Evolutionary conservation across 176 grass and related monocot species (phyloP).

Genomic region (Aegilops umbellulata): DNA sequence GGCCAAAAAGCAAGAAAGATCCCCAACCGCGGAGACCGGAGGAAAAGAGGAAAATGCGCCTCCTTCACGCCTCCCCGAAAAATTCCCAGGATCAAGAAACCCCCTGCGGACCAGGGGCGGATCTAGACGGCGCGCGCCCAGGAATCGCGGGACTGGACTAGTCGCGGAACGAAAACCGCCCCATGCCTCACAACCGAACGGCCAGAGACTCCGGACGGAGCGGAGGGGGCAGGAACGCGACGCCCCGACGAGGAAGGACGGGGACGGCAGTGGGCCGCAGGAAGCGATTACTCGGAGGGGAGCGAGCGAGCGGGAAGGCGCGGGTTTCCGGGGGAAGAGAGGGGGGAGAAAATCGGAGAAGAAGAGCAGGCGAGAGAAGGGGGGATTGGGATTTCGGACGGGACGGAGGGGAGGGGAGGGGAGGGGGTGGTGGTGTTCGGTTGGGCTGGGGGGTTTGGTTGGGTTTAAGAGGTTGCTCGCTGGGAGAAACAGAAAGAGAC

Average conservation of each 20-base stretch:
- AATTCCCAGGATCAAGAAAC: slow-evolving; percentile 8
- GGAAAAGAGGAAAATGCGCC: not conserved
- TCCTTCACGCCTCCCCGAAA: not conserved
- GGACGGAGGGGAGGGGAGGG: not conserved
- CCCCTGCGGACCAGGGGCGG: not conserved
- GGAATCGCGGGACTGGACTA: not conserved
- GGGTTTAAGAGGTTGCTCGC: not conserved
- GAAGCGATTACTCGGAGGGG: not conserved
- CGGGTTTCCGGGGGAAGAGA: not conserved
- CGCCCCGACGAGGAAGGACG: not conserved
- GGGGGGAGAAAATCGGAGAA: not conserved
- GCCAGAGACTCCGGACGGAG: not conserved
- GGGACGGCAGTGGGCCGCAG: not conserved
- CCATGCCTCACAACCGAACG: not conserved
- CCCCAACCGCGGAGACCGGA: not conserved
- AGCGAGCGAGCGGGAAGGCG: not conserved
- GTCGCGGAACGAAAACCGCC: not conserved
- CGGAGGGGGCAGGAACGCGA: not conserved
- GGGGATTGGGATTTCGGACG: slow-evolving; percentile 17
- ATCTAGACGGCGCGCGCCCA: not conserved
- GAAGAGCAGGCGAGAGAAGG: not conserved
- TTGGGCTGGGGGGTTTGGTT: slow-evolving; percentile 3
- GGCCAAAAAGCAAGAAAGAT: not conserved
- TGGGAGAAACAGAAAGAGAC: not conserved
- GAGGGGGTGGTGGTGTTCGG: not conserved